A percentile compares a stretch with the other conserved stretches of the same genome.
These are phyloP conservation scores for Backusella luteola DNA, from an alignment of 192 early-diverging fungal species.

Conservation along the genomic window DNA sequence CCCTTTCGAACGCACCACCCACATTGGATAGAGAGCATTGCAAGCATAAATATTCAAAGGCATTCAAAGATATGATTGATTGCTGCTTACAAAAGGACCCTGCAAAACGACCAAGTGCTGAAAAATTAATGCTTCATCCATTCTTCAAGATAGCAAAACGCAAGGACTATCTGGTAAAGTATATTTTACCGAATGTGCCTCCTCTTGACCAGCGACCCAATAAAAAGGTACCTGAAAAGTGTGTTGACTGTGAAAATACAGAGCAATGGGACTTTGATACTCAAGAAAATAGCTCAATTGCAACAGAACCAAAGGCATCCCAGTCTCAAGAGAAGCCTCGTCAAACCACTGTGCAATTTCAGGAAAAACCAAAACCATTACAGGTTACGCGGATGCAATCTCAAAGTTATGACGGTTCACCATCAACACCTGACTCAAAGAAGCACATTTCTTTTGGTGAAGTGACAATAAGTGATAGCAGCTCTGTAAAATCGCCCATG, in stretches of 20 bases:
- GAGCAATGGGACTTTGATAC: constrained; percentile 72
- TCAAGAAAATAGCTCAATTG: constrained; percentile 3
- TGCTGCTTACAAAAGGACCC: constrained; percentile 79
- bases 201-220: constrained; percentile 70
- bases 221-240: constrained; percentile 48
- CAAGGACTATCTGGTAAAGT: constrained; percentile 59
- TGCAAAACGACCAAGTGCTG: constrained; percentile 65
- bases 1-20: constrained; percentile 83
- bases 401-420: background rate
- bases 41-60: constrained; percentile 70
- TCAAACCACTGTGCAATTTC: background rate
- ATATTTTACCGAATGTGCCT: constrained; percentile 57
- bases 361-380: background rate
- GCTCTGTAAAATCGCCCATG: background rate
- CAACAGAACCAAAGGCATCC: background rate
- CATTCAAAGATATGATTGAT: constrained; percentile 88
- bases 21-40: constrained; percentile 75
- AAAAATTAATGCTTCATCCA: constrained; percentile 69
- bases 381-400: background rate
- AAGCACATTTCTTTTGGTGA: constrained; percentile 15
- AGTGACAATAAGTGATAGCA: constrained; percentile 7
- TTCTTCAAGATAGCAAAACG: constrained; percentile 80
- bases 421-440: background rate
- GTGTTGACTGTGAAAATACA: constrained; percentile 39
- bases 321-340: background rate